Conservation (phyloP, 371 early-diverging fungal species). For the Blastocladiella emersonii region DNA sequence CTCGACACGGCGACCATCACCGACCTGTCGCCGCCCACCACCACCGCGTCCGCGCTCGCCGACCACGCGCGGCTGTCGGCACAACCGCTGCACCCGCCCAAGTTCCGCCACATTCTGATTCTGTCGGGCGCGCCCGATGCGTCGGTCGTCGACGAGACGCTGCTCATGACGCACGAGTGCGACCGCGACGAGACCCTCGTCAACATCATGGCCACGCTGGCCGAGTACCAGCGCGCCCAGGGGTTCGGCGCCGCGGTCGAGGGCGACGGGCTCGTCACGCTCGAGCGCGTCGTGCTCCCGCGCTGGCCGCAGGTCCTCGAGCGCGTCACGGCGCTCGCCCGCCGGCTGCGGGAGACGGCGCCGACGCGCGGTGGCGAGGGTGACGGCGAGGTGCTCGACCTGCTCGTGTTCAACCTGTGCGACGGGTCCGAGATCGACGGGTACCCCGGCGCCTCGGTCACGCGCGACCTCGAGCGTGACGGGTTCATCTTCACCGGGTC, state of each 20-base stretch:
- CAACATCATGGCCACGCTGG: background rate
- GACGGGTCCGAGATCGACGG: conserved; percentile 18
- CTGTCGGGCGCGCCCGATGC: too few species aligned
- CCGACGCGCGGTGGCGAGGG: too few species aligned
- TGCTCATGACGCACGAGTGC: background rate
- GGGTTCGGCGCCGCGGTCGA: conserved; percentile 8
- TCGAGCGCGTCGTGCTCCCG: background rate
- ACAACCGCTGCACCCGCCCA: too few species aligned
- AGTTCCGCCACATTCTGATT: too few species aligned
- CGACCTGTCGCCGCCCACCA: too few species aligned
- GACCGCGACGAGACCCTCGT: background rate
- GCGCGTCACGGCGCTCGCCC: too few species aligned
- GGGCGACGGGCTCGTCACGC: background rate
- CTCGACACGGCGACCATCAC: too few species aligned
- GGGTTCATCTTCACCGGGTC: background rate
- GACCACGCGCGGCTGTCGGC: too few species aligned
- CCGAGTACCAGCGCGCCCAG: conserved; percentile 4
- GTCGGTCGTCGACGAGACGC: too few species aligned
- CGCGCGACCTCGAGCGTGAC: background rate
- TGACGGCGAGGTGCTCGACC: background rate
- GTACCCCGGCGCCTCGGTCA: conserved; percentile 9
- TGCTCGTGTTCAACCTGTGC: conserved; percentile 15
- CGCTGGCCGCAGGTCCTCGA: background rate
- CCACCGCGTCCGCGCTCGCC: too few species aligned
- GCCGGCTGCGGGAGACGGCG: too few species aligned